Percentiles rank a stretch among this genome's conserved stretches.
phyloP scores from a whole-genome alignment of 352 stramenopile genomes.

The Phytophthora kernoviae region DNA sequence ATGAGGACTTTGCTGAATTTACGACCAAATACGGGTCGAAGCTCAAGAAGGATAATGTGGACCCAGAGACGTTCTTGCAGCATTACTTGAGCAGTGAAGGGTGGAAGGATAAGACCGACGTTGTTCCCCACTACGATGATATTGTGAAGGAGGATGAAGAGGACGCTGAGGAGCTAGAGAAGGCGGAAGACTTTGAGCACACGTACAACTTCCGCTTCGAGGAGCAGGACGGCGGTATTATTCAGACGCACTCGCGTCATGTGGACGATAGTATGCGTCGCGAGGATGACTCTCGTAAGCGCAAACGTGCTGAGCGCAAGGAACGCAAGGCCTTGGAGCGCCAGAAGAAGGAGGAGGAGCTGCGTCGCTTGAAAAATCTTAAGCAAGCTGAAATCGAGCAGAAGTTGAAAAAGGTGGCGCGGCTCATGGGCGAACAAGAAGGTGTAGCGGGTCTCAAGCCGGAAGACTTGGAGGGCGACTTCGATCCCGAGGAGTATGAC shows the following conservation, averaged over 20 bases:
- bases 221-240: conserved; percentile 90
- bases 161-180: conserved; percentile 92
- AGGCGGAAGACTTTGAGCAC: conserved; percentile 97
- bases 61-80: conserved; percentile 80
- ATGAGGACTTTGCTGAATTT: conserved; percentile 70
- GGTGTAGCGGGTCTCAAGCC: conserved; percentile 52
- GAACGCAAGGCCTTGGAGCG: conserved; percentile 96
- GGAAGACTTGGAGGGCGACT: conserved; percentile 94
- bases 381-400: conserved; percentile 96
- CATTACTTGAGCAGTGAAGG: conserved; percentile 80
- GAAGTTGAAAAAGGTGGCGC: conserved; percentile 93
- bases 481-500: conserved; percentile 97
- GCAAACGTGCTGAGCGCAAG: conserved; percentile 93
- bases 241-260: conserved; percentile 83
- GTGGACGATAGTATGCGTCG: conserved; percentile 93
- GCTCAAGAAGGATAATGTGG: conserved; percentile 61
- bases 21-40: conserved; percentile 70
- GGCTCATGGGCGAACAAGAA: conserved; percentile 71
- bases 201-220: conserved; percentile 99
- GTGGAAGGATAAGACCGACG: conserved; percentile 82
- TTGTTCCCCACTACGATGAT: conserved; percentile 77
- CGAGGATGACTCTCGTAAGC: conserved; percentile 96
- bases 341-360: conserved; percentile 97
- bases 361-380: conserved; percentile 97
- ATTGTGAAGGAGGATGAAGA: conserved; percentile 90